Conservation (phyloP, 257 asterid genomes). For the Sherardia arvensis region DNA sequence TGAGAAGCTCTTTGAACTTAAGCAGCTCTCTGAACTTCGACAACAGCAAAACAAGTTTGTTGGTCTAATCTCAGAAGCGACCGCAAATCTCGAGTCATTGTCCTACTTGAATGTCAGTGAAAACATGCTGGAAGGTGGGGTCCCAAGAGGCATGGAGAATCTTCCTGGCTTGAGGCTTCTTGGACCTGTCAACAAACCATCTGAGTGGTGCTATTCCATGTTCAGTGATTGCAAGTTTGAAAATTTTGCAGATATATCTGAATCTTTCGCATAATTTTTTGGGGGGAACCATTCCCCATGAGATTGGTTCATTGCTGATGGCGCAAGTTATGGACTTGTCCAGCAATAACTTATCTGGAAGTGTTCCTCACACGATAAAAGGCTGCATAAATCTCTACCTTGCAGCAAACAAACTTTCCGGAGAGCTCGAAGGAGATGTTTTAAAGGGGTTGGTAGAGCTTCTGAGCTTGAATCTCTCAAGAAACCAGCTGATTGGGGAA, state of each 20-base stretch:
- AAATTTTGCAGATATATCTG: conserved; percentile 51
- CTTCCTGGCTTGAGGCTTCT: conserved; percentile 33
- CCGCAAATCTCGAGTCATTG: conserved; percentile 39
- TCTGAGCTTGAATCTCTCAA: conserved; percentile 48
- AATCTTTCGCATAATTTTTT: conserved; percentile 57
- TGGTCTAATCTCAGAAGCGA: conserved; percentile 46
- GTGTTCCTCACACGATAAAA: conserved; percentile 37
- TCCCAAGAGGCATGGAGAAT: conserved; percentile 35
- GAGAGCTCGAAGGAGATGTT: conserved; percentile 30
- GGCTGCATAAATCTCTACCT: conserved; percentile 61
- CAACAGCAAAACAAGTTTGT: conserved; percentile 37
- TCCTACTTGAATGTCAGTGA: conserved; percentile 52
- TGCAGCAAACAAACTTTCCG: conserved; percentile 50
- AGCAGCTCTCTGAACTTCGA: conserved; percentile 38
- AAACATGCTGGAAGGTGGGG: conserved; percentile 59
- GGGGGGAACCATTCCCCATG: conserved; percentile 51
- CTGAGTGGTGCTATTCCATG: conserved; percentile 43
- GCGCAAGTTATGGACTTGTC: conserved; percentile 66
- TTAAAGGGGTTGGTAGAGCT: conserved; percentile 35
- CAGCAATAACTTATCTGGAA: conserved; percentile 48
- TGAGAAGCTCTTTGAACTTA: conserved; percentile 38
- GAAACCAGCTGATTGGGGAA: conserved; percentile 44
- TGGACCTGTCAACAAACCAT: conserved; percentile 55
- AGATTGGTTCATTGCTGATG: conserved; percentile 55
- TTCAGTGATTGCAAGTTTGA: conserved; percentile 40